These are phyloP conservation scores for Aureobasidium subglaciale DNA, from an alignment of 2,329 filamentous ascomycete genomes.

Conservation along the genomic window DNA sequence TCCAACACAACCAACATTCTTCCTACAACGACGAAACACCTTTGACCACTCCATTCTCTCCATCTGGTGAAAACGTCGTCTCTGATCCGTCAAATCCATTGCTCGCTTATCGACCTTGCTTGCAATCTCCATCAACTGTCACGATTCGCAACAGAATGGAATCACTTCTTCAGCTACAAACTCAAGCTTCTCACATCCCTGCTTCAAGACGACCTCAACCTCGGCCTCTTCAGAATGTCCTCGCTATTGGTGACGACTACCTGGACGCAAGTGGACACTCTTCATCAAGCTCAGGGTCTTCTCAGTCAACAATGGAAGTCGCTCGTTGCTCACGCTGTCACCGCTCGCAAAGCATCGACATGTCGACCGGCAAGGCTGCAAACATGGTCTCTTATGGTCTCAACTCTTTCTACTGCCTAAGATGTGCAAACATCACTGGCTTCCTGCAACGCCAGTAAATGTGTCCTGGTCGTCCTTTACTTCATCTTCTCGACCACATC, in stretches of 20 bases:
- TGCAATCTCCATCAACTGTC: constrained; percentile 13
- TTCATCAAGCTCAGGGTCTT: not conserved
- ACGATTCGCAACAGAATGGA: constrained; percentile 18
- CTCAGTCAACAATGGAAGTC: constrained; percentile 15
- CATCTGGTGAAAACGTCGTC: not conserved
- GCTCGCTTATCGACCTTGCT: constrained; percentile 19
- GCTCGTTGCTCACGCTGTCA: constrained; percentile 32
- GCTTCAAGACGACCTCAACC: constrained; percentile 24
- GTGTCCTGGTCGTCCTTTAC: not conserved
- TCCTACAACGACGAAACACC: constrained; percentile 14
- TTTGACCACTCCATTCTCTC: constrained; percentile 4
- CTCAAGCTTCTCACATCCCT: constrained; percentile 24
- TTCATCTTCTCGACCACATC: not conserved
- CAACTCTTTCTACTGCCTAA: constrained; percentile 32
- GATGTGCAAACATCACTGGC: constrained; percentile 31
- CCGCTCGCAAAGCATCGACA: constrained; percentile 28
- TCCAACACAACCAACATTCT: constrained; percentile 7
- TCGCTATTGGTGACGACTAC: constrained; percentile 25
- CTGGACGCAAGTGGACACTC: not conserved
- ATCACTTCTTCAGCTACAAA: constrained; percentile 28
- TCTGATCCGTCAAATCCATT: constrained; percentile 20
- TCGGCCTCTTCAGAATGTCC: constrained; percentile 28
- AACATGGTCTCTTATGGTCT: constrained; percentile 33
- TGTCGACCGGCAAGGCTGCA: constrained; percentile 26
- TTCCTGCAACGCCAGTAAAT: constrained; percentile 22